Conservation (phyloP, 2,329 filamentous ascomycete genomes). For the Claviceps quebecensis region DNA sequence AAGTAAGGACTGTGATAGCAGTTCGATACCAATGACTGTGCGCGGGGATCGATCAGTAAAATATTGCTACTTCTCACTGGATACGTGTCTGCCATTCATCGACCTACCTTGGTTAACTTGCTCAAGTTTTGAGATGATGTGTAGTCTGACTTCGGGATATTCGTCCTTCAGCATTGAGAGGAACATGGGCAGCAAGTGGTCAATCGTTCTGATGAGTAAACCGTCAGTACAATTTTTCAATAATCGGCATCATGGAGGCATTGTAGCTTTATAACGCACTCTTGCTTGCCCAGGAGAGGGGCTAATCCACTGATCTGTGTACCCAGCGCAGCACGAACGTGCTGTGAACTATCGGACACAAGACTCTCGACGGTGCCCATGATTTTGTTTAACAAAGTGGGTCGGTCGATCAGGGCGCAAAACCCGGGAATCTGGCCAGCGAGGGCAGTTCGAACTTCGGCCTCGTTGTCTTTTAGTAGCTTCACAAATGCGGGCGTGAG, state of each 20-base stretch:
- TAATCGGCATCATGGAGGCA: background rate
- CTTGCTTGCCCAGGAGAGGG: slow-evolving; percentile 93
- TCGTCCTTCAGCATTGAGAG: slow-evolving; percentile 99
- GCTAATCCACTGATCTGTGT: slow-evolving; percentile 95
- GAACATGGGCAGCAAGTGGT: slow-evolving; percentile 96
- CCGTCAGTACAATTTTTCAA: background rate
- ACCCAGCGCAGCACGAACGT: slow-evolving; percentile 87
- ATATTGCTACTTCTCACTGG: background rate
- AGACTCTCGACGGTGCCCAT: slow-evolving; percentile 95
- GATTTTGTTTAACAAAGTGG: slow-evolving; percentile 83
- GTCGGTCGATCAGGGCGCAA: slow-evolving; percentile 76
- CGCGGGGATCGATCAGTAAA: background rate
- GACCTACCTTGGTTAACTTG: slow-evolving; percentile 71
- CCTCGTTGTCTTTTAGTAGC: slow-evolving; percentile 93
- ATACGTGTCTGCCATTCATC: slow-evolving; percentile 24
- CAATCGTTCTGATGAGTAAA: slow-evolving; percentile 57
- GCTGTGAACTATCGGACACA: slow-evolving; percentile 89
- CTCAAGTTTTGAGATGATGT: slow-evolving; percentile 99
- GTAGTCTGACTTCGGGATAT: slow-evolving; percentile 91
- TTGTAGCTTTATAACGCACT: slow-evolving; percentile 42
- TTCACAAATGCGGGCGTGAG: slow-evolving; percentile 95
- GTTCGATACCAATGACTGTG: slow-evolving; percentile 88
- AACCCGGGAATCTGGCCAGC: slow-evolving; percentile 97
- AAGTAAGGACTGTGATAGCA: slow-evolving; percentile 88
- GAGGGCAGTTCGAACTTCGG: slow-evolving; percentile 92